Conservation (phyloP, 23 red algal genomes). For the Cyanidium caldarium region DNA sequence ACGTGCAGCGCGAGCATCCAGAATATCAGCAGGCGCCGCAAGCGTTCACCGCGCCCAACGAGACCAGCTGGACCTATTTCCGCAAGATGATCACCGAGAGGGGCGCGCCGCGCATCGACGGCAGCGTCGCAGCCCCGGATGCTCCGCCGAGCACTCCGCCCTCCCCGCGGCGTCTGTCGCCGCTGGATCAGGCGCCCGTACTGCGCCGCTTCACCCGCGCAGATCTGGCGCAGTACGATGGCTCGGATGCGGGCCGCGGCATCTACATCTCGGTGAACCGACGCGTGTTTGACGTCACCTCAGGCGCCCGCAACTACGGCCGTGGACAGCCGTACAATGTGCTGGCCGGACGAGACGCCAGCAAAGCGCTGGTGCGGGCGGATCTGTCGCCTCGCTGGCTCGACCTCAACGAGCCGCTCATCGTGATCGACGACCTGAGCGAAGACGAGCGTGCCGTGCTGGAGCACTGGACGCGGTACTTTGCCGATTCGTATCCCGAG, state of each 20-base stretch:
- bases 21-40: conserved; percentile 50
- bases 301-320: conserved; percentile 56
- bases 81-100: conserved; percentile 41
- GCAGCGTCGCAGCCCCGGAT: conserved; percentile 15
- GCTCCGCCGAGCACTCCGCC: background rate
- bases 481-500: conserved; percentile 42
- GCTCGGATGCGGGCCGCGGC: conserved; percentile 6
- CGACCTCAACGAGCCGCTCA: background rate
- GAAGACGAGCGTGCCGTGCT: conserved; percentile 20
- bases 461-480: conserved; percentile 54
- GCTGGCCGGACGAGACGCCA: conserved; percentile 63
- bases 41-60: conserved; percentile 58
- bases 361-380: conserved; percentile 39
- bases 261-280: conserved; percentile 45
- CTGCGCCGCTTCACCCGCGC: conserved; percentile 20
- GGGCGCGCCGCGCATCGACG: conserved; percentile 51
- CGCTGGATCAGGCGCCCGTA: background rate
- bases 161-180: background rate
- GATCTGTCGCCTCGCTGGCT: conserved; percentile 33
- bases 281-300: conserved; percentile 63
- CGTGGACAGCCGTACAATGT: conserved; percentile 68
- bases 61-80: conserved; percentile 92
- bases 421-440: conserved; percentile 9
- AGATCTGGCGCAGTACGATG: conserved; percentile 26
- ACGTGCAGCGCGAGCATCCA: conserved; percentile 27